Conservation (phyloP, 2,329 filamentous ascomycete genomes). For the Emmonsiellopsis sp. region DNA sequence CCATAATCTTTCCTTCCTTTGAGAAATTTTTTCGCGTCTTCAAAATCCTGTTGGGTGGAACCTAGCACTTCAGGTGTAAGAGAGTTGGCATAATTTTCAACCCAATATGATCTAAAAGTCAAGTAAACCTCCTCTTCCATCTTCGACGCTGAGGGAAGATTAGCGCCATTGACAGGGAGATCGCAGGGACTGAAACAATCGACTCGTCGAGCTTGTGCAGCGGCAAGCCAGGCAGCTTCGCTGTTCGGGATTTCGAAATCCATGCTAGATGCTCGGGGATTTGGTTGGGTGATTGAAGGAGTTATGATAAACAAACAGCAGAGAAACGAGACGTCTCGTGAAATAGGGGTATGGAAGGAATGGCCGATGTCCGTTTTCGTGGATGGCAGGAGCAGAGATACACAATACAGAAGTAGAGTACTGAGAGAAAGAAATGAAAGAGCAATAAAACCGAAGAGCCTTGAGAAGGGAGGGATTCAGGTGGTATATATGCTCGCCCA, state of each 20-base stretch:
- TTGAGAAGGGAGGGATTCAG: neutral
- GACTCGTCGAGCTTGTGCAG: neutral
- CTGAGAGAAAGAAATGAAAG: neutral
- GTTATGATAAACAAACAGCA: neutral
- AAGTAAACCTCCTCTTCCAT: neutral
- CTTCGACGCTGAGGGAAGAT: neutral
- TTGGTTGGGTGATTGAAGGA: neutral
- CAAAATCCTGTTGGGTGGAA: neutral
- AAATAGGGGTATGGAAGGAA: neutral
- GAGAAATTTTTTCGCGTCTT: neutral
- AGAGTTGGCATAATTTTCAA: neutral
- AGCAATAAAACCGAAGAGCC: neutral
- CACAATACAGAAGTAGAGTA: neutral
- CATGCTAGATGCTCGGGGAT: neutral
- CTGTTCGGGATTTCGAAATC: neutral
- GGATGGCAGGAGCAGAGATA: no score
- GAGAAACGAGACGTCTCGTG: no score
- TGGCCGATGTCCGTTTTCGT: neutral
- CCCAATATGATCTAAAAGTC: neutral
- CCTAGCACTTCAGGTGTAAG: neutral
- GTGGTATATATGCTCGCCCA: neutral
- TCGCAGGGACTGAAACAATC: neutral
- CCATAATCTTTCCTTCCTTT: neutral
- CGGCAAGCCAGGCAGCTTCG: neutral
- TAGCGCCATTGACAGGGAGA: neutral